A percentile compares a stretch with the other conserved stretches of the same genome.
phyloP scores from a whole-genome alignment of 441 rosid genomes.

The Melastoma candidum region DNA sequence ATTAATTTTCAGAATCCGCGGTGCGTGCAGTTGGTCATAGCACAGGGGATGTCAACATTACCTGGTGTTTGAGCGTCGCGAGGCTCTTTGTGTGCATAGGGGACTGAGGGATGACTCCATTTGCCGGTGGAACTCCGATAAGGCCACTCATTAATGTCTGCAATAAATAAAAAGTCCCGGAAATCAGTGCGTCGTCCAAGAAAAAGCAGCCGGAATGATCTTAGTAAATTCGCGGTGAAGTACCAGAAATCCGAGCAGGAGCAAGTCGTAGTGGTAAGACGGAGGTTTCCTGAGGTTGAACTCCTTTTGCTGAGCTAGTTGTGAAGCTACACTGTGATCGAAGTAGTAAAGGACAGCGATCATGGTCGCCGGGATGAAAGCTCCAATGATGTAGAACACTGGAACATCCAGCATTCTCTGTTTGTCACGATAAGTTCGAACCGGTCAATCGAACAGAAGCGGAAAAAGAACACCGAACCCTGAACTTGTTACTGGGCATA shows the following conservation, averaged over 20 bases:
- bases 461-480: background rate
- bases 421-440: background rate
- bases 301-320: conserved; percentile 89
- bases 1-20: background rate
- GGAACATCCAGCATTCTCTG: conserved; percentile 89
- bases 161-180: background rate
- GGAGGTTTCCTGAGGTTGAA: conserved; percentile 86
- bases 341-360: conserved; percentile 93
- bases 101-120: conserved; percentile 96
- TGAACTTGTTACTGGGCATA: conserved; percentile 16
- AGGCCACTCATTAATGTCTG: conserved; percentile 89
- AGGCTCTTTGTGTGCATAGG: conserved; percentile 98
- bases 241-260: conserved; percentile 81
- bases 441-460: background rate
- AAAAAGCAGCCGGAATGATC: background rate
- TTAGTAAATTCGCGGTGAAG: conserved; percentile 4
- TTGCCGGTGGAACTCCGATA: conserved; percentile 81
- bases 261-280: conserved; percentile 82
- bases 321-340: conserved; percentile 95
- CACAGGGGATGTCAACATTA: conserved; percentile 8
- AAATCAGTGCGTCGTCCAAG: background rate
- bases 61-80: conserved; percentile 91
- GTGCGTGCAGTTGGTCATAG: background rate
- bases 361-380: conserved; percentile 90
- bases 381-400: conserved; percentile 68